phyloP scores from a whole-genome alignment of 78 protist genomes.

The Guillardia theta region DNA sequence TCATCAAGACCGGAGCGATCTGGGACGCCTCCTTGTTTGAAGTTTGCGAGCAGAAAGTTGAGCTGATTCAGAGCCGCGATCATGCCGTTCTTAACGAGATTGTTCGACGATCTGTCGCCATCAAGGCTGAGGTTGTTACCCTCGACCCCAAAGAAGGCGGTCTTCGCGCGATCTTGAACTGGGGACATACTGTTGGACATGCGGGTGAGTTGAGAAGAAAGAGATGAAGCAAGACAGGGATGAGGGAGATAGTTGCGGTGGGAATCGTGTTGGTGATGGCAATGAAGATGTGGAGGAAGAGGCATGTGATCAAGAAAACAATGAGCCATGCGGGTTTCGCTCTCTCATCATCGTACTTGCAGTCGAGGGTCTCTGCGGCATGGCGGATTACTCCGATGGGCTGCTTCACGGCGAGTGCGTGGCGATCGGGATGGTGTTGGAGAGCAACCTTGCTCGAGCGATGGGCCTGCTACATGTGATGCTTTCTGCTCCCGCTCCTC shows the following conservation, averaged over 20 bases:
- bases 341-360: too few relatives aligned
- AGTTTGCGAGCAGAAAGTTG: constrained; percentile 49
- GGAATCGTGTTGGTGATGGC: too few relatives aligned
- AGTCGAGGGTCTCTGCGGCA: constrained; percentile 31
- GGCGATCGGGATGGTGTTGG: constrained; percentile 60
- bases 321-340: too few relatives aligned
- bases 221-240: neutral
- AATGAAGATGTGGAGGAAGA: too few relatives aligned
- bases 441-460: neutral
- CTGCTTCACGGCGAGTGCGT: constrained; percentile 76
- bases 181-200: constrained; percentile 85
- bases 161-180: constrained; percentile 69
- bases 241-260: too few relatives aligned
- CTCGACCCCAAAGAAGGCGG: constrained; percentile 68
- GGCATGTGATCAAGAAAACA: too few relatives aligned
- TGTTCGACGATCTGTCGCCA: constrained; percentile 37
- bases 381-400: constrained; percentile 21
- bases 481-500: too few relatives aligned
- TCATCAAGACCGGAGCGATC: constrained; percentile 62
- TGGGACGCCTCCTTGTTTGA: constrained; percentile 53
- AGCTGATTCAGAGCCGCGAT: constrained; percentile 13
- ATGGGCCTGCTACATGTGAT: neutral
- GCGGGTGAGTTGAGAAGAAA: constrained; percentile 68
- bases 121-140: constrained; percentile 34
- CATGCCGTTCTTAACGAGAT: neutral